Evolutionary conservation across 2,329 filamentous ascomycete genomes (phyloP).

Genomic region (Apiospora phragmitis): DNA sequence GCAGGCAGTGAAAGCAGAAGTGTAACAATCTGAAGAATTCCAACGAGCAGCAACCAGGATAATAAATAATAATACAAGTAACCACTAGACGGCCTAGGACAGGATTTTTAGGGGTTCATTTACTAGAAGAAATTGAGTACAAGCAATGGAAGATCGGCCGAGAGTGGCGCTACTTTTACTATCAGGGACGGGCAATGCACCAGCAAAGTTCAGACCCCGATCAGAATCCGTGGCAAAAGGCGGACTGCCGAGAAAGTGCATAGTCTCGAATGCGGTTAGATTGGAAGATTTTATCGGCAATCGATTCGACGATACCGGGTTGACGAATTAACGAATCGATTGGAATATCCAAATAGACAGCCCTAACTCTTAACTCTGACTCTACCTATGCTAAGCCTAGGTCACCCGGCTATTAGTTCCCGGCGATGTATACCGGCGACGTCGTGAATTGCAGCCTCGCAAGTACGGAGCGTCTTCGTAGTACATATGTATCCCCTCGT

Average conservation of each 20-base stretch:
- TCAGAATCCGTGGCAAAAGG: conserved; percentile 9
- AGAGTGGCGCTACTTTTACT: background rate
- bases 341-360: background rate
- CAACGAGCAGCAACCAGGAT: background rate
- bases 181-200: background rate
- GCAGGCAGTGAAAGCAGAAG: background rate
- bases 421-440: background rate
- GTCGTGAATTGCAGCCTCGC: too few relatives aligned
- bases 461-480: too few relatives aligned
- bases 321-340: background rate
- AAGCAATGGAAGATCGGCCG: background rate
- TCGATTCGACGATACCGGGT: background rate
- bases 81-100: background rate
- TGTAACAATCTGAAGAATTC: background rate
- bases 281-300: background rate
- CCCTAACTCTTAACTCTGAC: too few relatives aligned
- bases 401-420: background rate
- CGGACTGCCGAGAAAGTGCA: background rate
- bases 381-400: background rate
- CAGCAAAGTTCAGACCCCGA: conserved; percentile 3
- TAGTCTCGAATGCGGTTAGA: background rate
- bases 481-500: background rate
- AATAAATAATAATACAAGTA: background rate
- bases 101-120: conserved; percentile 15
- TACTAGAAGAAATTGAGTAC: conserved; percentile 6